A percentile compares a stretch with the other conserved stretches of the same genome.
phyloP scores from a whole-genome alignment of 768 basidiomycete genomes.

The Galerina sulciceps region DNA sequence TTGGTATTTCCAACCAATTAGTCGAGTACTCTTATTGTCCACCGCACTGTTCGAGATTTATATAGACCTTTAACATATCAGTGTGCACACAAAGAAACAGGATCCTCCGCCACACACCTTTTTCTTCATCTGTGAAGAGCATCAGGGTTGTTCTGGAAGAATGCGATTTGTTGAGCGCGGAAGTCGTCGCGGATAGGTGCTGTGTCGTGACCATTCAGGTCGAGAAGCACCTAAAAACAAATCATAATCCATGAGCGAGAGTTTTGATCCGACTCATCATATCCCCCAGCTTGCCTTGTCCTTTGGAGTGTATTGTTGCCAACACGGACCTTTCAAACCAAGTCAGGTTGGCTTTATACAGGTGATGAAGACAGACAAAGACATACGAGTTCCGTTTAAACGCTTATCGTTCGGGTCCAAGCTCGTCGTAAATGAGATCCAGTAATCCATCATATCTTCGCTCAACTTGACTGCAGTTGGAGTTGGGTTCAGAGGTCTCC shows the following conservation, averaged over 20 bases:
- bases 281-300: constrained; percentile 1
- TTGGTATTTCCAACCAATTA: no score
- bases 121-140: constrained; percentile 8
- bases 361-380: background rate
- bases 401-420: constrained; percentile 39
- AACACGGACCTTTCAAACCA: constrained; percentile 3
- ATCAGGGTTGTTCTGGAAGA: constrained; percentile 10
- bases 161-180: constrained; percentile 4
- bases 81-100: no score
- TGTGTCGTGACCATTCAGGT: constrained; percentile 6
- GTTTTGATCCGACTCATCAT: background rate
- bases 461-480: constrained; percentile 22
- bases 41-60: no score
- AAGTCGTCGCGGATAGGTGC: constrained; percentile 5
- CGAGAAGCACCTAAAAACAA: background rate
- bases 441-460: constrained; percentile 37
- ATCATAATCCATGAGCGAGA: background rate
- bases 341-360: background rate
- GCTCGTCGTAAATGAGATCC: constrained; percentile 39
- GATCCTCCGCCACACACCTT: no score
- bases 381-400: constrained; percentile 15
- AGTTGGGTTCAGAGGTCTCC: constrained; percentile 20
- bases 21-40: no score
- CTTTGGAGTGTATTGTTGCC: constrained; percentile 9
- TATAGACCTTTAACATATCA: no score